Evolutionary conservation across 2,329 filamentous ascomycete species (phyloP).

Genomic region (Sclerotinia glacialis): DNA sequence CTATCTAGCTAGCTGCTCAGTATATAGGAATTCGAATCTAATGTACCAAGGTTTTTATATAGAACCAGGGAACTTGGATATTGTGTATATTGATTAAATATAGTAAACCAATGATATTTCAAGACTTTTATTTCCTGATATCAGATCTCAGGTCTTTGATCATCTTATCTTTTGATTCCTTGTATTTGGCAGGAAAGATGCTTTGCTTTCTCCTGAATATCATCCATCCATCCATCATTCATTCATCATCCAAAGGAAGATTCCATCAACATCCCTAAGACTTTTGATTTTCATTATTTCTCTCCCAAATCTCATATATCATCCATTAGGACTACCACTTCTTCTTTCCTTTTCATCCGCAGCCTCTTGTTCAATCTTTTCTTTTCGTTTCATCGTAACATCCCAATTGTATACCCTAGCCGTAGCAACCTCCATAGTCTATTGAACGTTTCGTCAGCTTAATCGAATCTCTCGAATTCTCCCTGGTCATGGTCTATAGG

Average conservation of each 20-base stretch:
- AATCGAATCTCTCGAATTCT: neutral
- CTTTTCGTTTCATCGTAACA: slow-evolving; percentile 90
- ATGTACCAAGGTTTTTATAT: neutral
- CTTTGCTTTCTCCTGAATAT: slow-evolving; percentile 19
- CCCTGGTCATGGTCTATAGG: neutral
- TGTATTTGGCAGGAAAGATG: neutral
- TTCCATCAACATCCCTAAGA: neutral
- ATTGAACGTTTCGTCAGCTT: slow-evolving; percentile 23
- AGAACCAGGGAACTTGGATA: neutral
- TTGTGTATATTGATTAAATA: slow-evolving; percentile 9
- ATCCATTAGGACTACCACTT: slow-evolving; percentile 39
- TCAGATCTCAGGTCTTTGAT: slow-evolving; percentile 5
- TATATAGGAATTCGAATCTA: neutral
- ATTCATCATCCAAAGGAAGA: neutral
- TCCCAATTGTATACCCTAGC: slow-evolving; percentile 99
- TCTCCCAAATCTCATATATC: slow-evolving; percentile 18
- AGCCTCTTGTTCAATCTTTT: slow-evolving; percentile 64
- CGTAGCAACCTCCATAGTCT: slow-evolving; percentile 83
- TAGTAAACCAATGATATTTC: slow-evolving; percentile 1
- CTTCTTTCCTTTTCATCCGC: slow-evolving; percentile 37
- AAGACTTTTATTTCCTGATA: slow-evolving; percentile 9
- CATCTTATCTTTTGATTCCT: neutral
- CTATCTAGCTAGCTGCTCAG: neutral
- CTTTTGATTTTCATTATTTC: slow-evolving; percentile 20
- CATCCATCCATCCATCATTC: neutral